phyloP scores from a whole-genome alignment of 2,329 filamentous ascomycete species.

The Colletotrichum tanaceti region DNA sequence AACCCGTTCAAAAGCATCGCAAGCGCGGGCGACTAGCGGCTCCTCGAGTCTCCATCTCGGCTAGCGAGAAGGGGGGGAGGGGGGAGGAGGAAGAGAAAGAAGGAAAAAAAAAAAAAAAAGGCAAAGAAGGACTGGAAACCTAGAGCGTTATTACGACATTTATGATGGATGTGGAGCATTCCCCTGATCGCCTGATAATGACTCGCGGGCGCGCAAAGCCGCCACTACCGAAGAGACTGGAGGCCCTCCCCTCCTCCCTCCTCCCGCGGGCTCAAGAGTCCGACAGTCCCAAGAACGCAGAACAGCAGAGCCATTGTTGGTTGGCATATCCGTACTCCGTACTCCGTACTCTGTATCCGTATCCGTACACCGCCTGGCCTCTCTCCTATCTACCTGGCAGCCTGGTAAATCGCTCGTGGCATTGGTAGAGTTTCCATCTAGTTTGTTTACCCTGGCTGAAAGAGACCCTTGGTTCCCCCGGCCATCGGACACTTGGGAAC shows the following conservation, averaged over 20 bases:
- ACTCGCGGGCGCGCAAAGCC: constrained; percentile 19
- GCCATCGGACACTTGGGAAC: constrained; percentile 10
- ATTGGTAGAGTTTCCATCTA: not conserved
- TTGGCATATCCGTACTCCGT: no score
- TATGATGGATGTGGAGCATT: constrained; percentile 32
- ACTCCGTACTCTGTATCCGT: no score
- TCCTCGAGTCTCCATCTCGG: constrained; percentile 12
- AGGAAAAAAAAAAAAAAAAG: no score
- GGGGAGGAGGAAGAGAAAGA: no score
- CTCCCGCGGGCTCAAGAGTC: not conserved
- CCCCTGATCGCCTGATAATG: constrained; percentile 33
- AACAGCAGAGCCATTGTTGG: not conserved
- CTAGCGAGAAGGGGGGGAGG: constrained; percentile 8
- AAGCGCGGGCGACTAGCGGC: constrained; percentile 29
- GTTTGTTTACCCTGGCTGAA: constrained; percentile 1
- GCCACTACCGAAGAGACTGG: not conserved
- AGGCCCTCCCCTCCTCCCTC: no score
- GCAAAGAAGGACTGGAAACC: constrained; percentile 24
- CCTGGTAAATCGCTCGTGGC: not conserved
- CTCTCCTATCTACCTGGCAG: no score
- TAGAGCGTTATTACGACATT: constrained; percentile 33
- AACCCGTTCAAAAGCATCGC: constrained; percentile 1
- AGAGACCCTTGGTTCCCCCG: constrained; percentile 11
- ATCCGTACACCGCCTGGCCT: no score
- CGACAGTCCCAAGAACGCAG: constrained; percentile 21